These are phyloP conservation scores for Steccherinum ochraceum DNA, from an alignment of 768 basidiomycete genomes.

Conservation along the genomic window DNA sequence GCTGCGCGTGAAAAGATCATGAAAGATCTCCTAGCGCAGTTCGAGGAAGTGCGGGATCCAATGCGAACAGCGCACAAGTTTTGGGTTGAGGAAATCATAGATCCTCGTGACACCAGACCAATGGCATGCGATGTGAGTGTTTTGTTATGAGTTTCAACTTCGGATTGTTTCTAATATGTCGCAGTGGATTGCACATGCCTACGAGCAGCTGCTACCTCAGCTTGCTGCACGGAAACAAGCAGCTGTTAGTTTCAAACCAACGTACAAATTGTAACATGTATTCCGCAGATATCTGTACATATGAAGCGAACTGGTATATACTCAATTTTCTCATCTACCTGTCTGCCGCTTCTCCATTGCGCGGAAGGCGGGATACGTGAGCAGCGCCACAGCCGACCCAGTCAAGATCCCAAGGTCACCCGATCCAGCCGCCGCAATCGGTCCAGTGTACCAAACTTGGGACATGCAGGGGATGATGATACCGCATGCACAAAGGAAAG, in stretches of 20 bases:
- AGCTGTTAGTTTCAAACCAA: neutral
- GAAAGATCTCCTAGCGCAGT: conserved; percentile 11
- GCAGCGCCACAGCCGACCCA: conserved; percentile 27
- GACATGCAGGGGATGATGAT: conserved; percentile 42
- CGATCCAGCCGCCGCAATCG: conserved; percentile 35
- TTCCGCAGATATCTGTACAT: too few relatives aligned
- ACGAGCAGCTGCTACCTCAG: conserved; percentile 7
- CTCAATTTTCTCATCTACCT: neutral
- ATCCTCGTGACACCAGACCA: conserved; percentile 13
- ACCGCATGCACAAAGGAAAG: conserved; percentile 33
- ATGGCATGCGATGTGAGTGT: conserved; percentile 11
- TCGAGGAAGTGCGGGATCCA: conserved; percentile 12
- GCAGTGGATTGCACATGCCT: conserved; percentile 12
- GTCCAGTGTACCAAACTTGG: conserved; percentile 46
- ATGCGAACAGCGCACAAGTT: conserved; percentile 8
- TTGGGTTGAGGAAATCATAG: conserved; percentile 14
- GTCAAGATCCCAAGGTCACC: conserved; percentile 45
- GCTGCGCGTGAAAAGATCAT: conserved; percentile 10
- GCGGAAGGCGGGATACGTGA: conserved; percentile 25
- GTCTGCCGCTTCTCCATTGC: conserved; percentile 18
- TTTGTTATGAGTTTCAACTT: too few relatives aligned
- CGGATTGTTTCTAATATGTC: neutral
- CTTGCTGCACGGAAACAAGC: conserved; percentile 3
- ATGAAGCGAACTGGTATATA: too few relatives aligned
- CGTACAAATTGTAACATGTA: conserved; percentile 11